A percentile compares a stretch with the other conserved stretches of the same genome.
phyloP scores from a whole-genome alignment of 2,329 filamentous ascomycete species.

The Nigrospora oryzae region DNA sequence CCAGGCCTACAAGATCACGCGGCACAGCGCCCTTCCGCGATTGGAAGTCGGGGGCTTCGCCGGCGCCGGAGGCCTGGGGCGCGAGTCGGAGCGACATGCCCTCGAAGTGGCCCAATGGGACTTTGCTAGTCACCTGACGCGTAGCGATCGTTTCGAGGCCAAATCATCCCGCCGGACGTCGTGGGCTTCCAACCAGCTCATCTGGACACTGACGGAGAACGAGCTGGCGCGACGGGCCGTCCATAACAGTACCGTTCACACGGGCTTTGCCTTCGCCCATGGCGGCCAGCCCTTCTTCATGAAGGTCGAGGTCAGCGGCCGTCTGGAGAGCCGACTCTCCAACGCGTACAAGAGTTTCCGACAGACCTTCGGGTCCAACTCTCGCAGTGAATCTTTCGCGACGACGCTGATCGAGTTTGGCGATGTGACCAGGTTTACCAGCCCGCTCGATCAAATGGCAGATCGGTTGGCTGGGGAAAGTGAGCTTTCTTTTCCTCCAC shows the following conservation, averaged over 20 bases:
- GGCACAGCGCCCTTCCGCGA: constrained; percentile 8
- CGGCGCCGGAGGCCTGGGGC: constrained; percentile 12
- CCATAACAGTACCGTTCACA: constrained; percentile 17
- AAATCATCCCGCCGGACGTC: constrained; percentile 1
- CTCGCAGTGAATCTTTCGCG: constrained; percentile 5
- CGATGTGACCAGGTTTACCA: constrained; percentile 7
- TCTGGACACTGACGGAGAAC: constrained; percentile 20
- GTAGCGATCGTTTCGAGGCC: constrained; percentile 5
- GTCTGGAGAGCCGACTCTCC: constrained; percentile 12
- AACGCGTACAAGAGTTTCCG: constrained; percentile 10
- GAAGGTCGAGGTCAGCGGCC: constrained; percentile 18
- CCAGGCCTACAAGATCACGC: constrained; percentile 5
- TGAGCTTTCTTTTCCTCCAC: too few species aligned
- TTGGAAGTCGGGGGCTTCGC: constrained; percentile 10
- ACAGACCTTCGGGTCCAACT: constrained; percentile 8
- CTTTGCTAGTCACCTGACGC: constrained; percentile 12
- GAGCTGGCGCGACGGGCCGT: constrained; percentile 14
- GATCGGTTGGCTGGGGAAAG: too few species aligned
- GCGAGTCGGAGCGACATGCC: constrained; percentile 8
- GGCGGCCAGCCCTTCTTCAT: constrained; percentile 18
- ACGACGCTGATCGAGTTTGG: constrained; percentile 15
- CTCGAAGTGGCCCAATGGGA: constrained; percentile 13
- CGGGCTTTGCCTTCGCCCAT: constrained; percentile 21
- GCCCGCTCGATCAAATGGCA: constrained; percentile 12
- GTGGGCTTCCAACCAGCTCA: constrained; percentile 14